Percentiles rank a stretch among this genome's conserved stretches.
Conservation (phyloP, 805 yeast genomes). For the Candida railenensis region DNA sequence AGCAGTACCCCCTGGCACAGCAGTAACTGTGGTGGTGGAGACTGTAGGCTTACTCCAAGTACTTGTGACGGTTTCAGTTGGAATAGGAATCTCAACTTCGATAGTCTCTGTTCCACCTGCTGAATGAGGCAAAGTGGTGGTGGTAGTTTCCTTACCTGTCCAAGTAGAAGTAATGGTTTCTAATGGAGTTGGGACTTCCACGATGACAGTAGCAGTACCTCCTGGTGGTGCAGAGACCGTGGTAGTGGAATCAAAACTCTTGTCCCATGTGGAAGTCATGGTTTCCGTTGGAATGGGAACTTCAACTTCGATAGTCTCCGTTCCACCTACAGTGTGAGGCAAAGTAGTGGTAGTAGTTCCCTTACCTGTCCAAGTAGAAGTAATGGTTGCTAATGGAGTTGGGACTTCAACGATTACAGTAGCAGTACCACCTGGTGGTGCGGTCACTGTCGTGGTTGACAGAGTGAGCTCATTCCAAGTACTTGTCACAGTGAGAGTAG, state of each 20-base stretch:
- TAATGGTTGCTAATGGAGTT: not conserved
- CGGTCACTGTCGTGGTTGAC: not conserved
- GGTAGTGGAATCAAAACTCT: not conserved
- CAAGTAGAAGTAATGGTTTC: not conserved
- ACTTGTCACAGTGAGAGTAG: slow-evolving; percentile 5
- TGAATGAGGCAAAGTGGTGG: not conserved
- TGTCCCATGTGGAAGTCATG: not conserved
- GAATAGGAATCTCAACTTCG: not conserved
- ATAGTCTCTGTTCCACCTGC: not conserved
- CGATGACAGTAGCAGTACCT: not conserved
- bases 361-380: not conserved
- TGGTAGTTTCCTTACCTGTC: not conserved
- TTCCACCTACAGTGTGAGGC: slow-evolving; percentile 13
- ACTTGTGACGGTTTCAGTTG: not conserved
- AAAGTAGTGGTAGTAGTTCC: slow-evolving; percentile 3
- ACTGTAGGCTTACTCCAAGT: slow-evolving; percentile 10
- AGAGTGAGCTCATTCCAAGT: not conserved
- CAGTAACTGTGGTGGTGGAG: slow-evolving; percentile 1
- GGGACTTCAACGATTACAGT: not conserved
- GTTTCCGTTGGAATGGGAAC: slow-evolving; percentile 15
- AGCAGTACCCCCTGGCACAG: not conserved
- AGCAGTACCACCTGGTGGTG: not conserved
- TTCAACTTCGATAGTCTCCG: slow-evolving; percentile 12
- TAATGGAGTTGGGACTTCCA: not conserved
- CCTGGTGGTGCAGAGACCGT: not conserved